Percentiles rank a stretch among this genome's conserved stretches.
Conservation (phyloP, 352 stramenopile species). For the Achlya hypogyna region DNA sequence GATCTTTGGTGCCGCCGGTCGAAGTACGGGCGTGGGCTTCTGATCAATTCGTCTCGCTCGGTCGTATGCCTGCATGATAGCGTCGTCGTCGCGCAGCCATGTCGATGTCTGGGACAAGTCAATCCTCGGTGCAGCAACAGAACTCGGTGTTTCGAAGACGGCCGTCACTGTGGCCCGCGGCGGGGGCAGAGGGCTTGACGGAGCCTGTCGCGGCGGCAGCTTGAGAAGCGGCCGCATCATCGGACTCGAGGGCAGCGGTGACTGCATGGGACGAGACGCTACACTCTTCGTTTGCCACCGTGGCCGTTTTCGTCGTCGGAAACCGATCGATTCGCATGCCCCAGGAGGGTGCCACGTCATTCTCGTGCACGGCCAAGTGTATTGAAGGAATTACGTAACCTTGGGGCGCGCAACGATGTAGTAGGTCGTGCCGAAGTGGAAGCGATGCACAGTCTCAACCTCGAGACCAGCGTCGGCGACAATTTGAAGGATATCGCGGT, state of each 20-base stretch:
- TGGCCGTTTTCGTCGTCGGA: too few species aligned
- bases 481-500: conserved; percentile 89
- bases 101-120: not conserved
- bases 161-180: not conserved
- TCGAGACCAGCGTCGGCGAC: conserved; percentile 75
- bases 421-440: conserved; percentile 95
- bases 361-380: too few species aligned
- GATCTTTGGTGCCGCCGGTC: not conserved
- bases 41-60: not conserved
- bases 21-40: not conserved
- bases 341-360: too few species aligned
- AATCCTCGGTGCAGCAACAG: not conserved
- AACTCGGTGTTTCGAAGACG: not conserved
- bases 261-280: too few species aligned
- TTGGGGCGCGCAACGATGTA: conserved; percentile 67
- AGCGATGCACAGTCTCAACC: conserved; percentile 78
- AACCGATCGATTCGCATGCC: too few species aligned
- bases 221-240: not conserved
- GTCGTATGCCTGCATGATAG: conserved; percentile 8
- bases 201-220: not conserved
- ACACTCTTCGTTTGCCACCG: too few species aligned
- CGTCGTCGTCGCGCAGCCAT: conserved; percentile 17
- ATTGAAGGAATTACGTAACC: too few species aligned
- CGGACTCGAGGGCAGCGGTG: not conserved
- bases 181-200: not conserved